These are phyloP conservation scores for Chionographis japonica DNA, from an alignment of 106 monocot species.

Conservation along the genomic window DNA sequence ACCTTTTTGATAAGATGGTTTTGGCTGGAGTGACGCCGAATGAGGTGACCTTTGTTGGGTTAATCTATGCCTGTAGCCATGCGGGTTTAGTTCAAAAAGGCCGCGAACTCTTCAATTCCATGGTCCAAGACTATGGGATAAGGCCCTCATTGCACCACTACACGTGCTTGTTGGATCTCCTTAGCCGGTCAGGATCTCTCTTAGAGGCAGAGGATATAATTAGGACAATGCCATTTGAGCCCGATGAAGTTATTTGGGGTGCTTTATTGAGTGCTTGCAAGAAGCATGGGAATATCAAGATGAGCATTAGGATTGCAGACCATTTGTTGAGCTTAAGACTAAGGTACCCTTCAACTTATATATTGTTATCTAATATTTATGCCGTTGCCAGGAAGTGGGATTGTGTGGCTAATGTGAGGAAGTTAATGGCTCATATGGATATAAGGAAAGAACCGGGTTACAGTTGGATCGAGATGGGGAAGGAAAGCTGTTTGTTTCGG, in stretches of 20 bases:
- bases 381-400: conserved; percentile 67
- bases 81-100: conserved; percentile 67
- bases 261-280: conserved; percentile 78
- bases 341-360: conserved; percentile 55
- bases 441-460: conserved; percentile 69
- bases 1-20: conserved; percentile 61
- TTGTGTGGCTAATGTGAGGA: conserved; percentile 42
- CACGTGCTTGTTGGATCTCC: conserved; percentile 83
- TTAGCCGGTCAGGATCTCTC: conserved; percentile 65
- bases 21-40: conserved; percentile 50
- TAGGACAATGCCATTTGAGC: conserved; percentile 50
- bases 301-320: conserved; percentile 55
- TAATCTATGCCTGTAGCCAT: conserved; percentile 89
- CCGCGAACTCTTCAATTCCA: conserved; percentile 58
- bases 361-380: conserved; percentile 66
- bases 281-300: conserved; percentile 40
- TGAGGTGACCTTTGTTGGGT: conserved; percentile 73
- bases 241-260: conserved; percentile 76
- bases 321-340: conserved; percentile 48
- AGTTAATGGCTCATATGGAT: conserved; percentile 50
- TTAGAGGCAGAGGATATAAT: conserved; percentile 64
- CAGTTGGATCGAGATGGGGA: conserved; percentile 68
- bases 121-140: conserved; percentile 54
- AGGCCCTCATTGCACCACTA: conserved; percentile 70
- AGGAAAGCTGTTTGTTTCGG: conserved; percentile 44